Evolutionary conservation across 345 rosid species (phyloP), one percentile per base, ranked within the genome.

Genomic region (Eucalyptus polybractea): DNA sequence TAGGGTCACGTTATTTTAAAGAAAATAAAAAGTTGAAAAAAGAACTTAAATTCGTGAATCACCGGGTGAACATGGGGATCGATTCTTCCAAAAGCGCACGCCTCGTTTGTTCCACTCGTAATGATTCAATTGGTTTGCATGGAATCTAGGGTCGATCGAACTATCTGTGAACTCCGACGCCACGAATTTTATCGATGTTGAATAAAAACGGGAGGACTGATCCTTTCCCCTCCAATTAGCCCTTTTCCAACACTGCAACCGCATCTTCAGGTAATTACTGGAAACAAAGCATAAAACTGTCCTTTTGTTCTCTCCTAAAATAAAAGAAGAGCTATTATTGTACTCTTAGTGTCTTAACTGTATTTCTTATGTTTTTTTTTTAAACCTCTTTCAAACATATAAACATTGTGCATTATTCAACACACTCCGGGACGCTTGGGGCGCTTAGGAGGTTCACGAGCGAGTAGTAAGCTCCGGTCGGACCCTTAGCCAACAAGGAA

Each of bases 381-480:
- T 4, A 49, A 13, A 17, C 33, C 37, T 13, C 16, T 62, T 62
- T n/a, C 17, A 15, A 31, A 33, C 40, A 67, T 37, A 31, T 67
- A 7, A 4, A 8, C 44, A 31, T 5, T 6, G 6, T 19, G 5
- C 42, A 33, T 33, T 33, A 33, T 69, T 17, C 44, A 10, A 69
- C 40, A 69, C 44, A 16, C 40, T 33, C 12, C 3, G 44, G 6
- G 81, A 33, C 44, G 81, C 44, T 69, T 37, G 81, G 25, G 44
- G 7, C 24, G 44, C 44, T 90, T 45, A 94, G 96, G 29, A 96
- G 93, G 87, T 83, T 92, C 3, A 95, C 95, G 90, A 96, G 90
- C 16, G 98, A 96, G 92, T 89, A 93, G 83, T 95, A 96, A 56
- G 92, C 94, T 76, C 97, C 95, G 0, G 54, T 87, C 13, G 93